These are phyloP conservation scores for Lipomyces lipofer DNA, from an alignment of 805 yeast species.

Conservation along the genomic window DNA sequence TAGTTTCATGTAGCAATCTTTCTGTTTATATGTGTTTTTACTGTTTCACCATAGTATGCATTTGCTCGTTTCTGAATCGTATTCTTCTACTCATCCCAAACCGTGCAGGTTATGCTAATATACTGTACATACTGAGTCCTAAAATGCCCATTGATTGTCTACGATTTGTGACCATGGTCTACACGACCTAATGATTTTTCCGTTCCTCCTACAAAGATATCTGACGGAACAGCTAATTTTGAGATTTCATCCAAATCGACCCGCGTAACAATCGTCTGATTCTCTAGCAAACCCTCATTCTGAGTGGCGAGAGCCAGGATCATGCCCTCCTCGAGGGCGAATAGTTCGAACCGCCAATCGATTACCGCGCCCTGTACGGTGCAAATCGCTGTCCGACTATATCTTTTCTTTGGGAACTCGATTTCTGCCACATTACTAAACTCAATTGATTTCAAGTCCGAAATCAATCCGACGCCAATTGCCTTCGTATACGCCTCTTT, in stretches of 20 bases:
- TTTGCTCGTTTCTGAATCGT: too few relatives aligned
- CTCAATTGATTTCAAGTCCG: conserved; percentile 39
- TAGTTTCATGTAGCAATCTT: too few relatives aligned
- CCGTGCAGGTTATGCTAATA: too few relatives aligned
- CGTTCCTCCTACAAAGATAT: too few relatives aligned
- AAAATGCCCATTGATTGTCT: too few relatives aligned
- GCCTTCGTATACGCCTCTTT: conserved; percentile 75
- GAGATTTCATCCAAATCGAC: conserved; percentile 4
- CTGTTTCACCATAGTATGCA: too few relatives aligned
- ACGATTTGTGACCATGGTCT: too few relatives aligned
- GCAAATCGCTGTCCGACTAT: conserved; percentile 5
- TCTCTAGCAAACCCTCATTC: background rate
- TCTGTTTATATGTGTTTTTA: too few relatives aligned
- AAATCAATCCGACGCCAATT: conserved; percentile 59
- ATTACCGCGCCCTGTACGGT: background rate
- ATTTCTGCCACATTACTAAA: conserved; percentile 33
- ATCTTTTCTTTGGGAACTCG: background rate
- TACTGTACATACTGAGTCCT: too few relatives aligned
- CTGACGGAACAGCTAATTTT: conserved; percentile 1
- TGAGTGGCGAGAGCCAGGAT: conserved; percentile 26
- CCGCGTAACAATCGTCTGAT: background rate
- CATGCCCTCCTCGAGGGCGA: conserved; percentile 1
- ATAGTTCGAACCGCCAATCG: conserved; percentile 25
- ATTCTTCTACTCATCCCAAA: too few relatives aligned
- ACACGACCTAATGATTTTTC: too few relatives aligned